phyloP scores from a whole-genome alignment of 441 rosid species.

The Breynia disticha region DNA sequence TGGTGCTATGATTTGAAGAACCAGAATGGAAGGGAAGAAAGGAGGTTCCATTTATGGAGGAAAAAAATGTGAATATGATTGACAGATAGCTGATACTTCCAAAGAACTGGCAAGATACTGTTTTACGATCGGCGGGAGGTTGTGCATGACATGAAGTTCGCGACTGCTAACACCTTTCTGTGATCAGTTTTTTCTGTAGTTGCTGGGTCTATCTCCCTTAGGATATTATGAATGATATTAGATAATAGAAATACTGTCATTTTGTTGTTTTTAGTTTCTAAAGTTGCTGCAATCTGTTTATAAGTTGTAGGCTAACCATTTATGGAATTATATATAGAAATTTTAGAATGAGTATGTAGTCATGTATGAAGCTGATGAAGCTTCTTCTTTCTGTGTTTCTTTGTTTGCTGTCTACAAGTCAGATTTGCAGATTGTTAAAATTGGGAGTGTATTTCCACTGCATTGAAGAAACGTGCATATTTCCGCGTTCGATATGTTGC shows the following conservation, averaged over 20 bases:
- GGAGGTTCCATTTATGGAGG: constrained; percentile 12
- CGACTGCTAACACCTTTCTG: not conserved
- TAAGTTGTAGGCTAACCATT: constrained; percentile 25
- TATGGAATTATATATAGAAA: constrained; percentile 10
- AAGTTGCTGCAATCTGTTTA: constrained; percentile 26
- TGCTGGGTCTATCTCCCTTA: constrained; percentile 5
- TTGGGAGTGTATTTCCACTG: not conserved
- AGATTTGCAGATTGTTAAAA: too few species aligned
- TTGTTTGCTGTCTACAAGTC: too few species aligned
- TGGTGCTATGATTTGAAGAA: constrained; percentile 22
- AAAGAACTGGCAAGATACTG: constrained; percentile 10
- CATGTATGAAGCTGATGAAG: too few species aligned
- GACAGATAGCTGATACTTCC: constrained; percentile 20
- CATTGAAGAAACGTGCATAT: not conserved
- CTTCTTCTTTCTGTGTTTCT: too few species aligned
- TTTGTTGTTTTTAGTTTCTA: constrained; percentile 8
- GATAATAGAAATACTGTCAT: constrained; percentile 4
- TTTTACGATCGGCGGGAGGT: not conserved
- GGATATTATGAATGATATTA: constrained; percentile 7
- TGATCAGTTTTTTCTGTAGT: constrained; percentile 1
- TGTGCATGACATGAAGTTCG: constrained; percentile 3
- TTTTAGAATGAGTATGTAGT: too few species aligned
- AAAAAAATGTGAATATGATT: constrained; percentile 18
- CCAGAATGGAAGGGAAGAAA: constrained; percentile 11
- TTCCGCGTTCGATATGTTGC: too few species aligned